Evolutionary conservation across 805 yeast species (phyloP).

Genomic region (Lipomyces yamadae): DNA sequence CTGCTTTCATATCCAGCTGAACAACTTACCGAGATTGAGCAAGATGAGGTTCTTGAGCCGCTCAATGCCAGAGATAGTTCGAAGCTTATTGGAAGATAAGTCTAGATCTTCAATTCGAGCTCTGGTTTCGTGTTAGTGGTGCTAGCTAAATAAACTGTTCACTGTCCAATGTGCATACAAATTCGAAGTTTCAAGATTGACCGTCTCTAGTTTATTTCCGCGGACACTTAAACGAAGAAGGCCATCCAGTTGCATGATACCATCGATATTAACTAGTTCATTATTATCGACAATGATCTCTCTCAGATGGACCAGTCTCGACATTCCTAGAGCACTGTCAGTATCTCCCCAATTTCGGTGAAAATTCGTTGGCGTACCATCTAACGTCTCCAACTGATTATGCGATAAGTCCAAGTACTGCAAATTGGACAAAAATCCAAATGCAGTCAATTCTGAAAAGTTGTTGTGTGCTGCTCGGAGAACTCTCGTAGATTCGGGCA

Average conservation of each 20-base stretch:
- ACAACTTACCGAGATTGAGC: constrained; percentile 47
- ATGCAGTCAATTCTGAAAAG: constrained; percentile 52
- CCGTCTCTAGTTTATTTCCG: constrained; percentile 38
- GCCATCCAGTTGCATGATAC: constrained; percentile 50
- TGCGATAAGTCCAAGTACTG: constrained; percentile 50
- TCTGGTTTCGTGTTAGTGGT: constrained; percentile 1
- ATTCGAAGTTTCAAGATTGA: constrained; percentile 36
- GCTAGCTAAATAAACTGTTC: neutral
- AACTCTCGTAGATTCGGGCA: constrained; percentile 49
- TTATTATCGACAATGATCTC: constrained; percentile 53
- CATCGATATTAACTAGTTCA: constrained; percentile 45
- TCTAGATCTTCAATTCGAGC: constrained; percentile 40
- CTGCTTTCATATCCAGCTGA: too few species aligned
- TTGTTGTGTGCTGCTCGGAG: constrained; percentile 49
- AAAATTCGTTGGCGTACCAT: constrained; percentile 36
- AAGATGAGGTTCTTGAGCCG: constrained; percentile 45
- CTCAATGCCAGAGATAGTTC: constrained; percentile 41
- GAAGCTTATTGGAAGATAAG: constrained; percentile 40
- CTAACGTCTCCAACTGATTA: constrained; percentile 49
- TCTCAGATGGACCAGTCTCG: constrained; percentile 49
- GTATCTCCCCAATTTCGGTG: neutral
- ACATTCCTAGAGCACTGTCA: constrained; percentile 37
- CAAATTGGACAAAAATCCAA: constrained; percentile 50
- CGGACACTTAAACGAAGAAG: constrained; percentile 40
- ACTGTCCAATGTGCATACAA: constrained; percentile 32